phyloP scores from a whole-genome alignment of 306 rosid species.

The Medicago ruthenica region DNA sequence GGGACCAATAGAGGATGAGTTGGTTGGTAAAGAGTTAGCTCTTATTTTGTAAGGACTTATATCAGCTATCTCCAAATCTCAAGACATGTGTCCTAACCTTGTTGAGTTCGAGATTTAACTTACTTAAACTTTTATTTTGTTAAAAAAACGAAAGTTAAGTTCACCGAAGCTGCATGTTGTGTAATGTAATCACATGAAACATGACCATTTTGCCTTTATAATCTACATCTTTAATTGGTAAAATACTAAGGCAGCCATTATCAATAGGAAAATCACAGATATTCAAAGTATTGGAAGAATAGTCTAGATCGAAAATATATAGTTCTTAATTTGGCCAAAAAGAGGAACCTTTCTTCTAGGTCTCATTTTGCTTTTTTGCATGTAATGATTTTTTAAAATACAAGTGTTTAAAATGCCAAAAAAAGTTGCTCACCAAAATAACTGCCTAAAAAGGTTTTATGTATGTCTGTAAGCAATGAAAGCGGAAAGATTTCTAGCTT shows the following conservation, averaged over 20 bases:
- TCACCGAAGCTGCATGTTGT: background rate
- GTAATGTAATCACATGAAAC: background rate
- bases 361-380: conserved; percentile 11
- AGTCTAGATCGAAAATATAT: background rate
- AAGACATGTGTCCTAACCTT: too few relatives aligned
- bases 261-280: background rate
- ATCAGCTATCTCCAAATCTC: too few relatives aligned
- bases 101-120: too few relatives aligned
- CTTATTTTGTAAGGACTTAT: too few relatives aligned
- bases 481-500: conserved; percentile 21
- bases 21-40: too few relatives aligned
- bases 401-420: background rate
- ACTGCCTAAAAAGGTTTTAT: background rate
- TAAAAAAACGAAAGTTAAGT: background rate
- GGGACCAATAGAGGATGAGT: too few relatives aligned
- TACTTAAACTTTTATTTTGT: too few relatives aligned
- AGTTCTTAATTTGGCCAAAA: background rate
- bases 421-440: background rate
- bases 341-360: background rate
- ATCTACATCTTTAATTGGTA: background rate
- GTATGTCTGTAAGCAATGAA: conserved; percentile 6
- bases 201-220: background rate
- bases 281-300: background rate
- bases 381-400: background rate
- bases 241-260: conserved; percentile 10